These are phyloP conservation scores for Trichophyton rubrum DNA, from an alignment of 2,329 filamentous ascomycete species.

Conservation along the genomic window DNA sequence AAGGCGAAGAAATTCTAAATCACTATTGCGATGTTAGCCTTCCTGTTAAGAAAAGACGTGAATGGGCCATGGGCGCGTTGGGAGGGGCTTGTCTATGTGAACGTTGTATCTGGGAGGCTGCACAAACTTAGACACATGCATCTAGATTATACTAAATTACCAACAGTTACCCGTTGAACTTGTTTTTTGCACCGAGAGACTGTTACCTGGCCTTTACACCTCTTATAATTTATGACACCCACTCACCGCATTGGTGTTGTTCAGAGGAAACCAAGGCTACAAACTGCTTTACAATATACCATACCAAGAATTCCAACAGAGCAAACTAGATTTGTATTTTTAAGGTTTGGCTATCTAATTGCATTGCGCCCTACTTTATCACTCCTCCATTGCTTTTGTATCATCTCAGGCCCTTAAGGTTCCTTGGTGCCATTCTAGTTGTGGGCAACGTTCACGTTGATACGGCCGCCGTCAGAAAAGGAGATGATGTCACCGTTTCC, in stretches of 20 bases:
- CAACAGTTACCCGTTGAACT: not conserved
- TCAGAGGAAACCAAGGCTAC: too few species aligned
- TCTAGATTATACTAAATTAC: not conserved
- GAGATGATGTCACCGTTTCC: slow-evolving; percentile 8
- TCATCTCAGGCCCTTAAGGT: not conserved
- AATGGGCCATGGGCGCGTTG: slow-evolving; percentile 78
- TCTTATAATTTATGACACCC: too few species aligned
- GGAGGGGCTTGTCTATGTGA: slow-evolving; percentile 81
- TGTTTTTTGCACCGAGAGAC: too few species aligned
- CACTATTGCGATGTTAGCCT: slow-evolving; percentile 87
- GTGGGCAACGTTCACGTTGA: slow-evolving; percentile 9
- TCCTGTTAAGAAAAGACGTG: slow-evolving; percentile 64
- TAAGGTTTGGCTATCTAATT: not conserved
- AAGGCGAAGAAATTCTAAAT: slow-evolving; percentile 75
- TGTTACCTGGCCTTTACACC: too few species aligned
- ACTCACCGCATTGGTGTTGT: too few species aligned
- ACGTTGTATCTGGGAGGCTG: slow-evolving; percentile 61
- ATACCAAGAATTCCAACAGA: not conserved
- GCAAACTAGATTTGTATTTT: not conserved
- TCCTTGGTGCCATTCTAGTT: not conserved
- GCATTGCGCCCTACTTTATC: not conserved
- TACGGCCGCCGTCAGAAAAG: slow-evolving; percentile 2
- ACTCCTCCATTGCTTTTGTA: not conserved
- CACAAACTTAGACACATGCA: not conserved
- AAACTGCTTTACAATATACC: not conserved